These are phyloP conservation scores for Leptographium lundbergii DNA, from an alignment of 2,329 filamentous ascomycete species.

Conservation along the genomic window DNA sequence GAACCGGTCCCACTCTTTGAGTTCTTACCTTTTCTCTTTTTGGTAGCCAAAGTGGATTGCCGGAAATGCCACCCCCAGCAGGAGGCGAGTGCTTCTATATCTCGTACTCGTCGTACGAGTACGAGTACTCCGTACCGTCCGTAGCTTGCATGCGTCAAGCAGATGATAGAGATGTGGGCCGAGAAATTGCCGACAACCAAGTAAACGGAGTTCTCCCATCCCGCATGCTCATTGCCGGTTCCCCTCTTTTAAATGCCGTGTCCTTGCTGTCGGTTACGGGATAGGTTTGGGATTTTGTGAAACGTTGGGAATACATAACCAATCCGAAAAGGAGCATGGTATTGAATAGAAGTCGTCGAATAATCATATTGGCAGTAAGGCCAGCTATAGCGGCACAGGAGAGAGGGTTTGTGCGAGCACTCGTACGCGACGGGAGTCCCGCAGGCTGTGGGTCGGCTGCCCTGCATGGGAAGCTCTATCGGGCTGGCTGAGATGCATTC, in stretches of 20 bases:
- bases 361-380: too few relatives aligned
- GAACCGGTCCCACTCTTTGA: background rate
- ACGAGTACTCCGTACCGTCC: background rate
- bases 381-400: too few relatives aligned
- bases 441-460: background rate
- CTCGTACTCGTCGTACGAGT: background rate
- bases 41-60: background rate
- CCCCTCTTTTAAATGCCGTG: too few relatives aligned
- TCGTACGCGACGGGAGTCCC: background rate
- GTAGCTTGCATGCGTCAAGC: background rate
- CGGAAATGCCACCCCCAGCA: background rate
- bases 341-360: too few relatives aligned
- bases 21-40: background rate
- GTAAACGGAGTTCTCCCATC: background rate
- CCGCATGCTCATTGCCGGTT: background rate
- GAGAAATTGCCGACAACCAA: background rate
- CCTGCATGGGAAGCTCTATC: background rate
- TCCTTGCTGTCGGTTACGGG: background rate
- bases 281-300: background rate
- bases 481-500: background rate
- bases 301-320: too few relatives aligned
- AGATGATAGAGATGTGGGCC: background rate
- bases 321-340: too few relatives aligned
- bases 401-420: background rate
- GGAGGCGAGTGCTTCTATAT: too few relatives aligned